Percentiles rank a stretch among this genome's conserved stretches.
Conservation (phyloP, 495 filamentous ascomycete genomes). For the Penicillium egyptiacum region DNA sequence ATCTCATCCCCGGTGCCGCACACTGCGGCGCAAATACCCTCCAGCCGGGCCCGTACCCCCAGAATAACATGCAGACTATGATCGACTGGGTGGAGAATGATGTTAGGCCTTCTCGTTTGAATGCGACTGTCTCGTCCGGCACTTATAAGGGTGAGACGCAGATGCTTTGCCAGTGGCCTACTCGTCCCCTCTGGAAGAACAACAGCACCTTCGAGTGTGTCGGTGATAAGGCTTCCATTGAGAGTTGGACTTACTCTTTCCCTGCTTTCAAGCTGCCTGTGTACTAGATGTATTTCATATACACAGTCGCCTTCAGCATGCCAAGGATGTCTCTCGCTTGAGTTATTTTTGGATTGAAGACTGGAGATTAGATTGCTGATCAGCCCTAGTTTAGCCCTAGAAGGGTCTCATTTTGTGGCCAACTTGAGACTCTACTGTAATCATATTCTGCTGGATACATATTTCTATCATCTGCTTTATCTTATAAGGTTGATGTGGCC, state of each 20-base stretch:
- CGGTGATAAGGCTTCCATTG: constrained; percentile 38
- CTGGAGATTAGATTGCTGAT: neutral
- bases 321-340: neutral
- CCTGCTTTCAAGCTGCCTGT: constrained; percentile 27
- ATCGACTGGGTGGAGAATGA: constrained; percentile 55
- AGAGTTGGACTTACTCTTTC: constrained; percentile 38
- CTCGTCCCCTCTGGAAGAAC: constrained; percentile 41
- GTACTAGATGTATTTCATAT: constrained; percentile 16
- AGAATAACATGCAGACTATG: constrained; percentile 40
- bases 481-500: neutral
- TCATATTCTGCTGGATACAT: neutral
- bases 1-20: constrained; percentile 51
- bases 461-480: neutral
- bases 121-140: constrained; percentile 31
- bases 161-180: constrained; percentile 45
- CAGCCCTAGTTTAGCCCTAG: neutral
- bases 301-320: neutral
- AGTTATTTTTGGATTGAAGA: constrained; percentile 1
- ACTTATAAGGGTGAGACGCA: constrained; percentile 32
- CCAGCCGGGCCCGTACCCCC: constrained; percentile 47
- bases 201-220: constrained; percentile 38
- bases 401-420: neutral
- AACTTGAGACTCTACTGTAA: neutral
- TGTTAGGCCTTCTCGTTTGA: constrained; percentile 36
- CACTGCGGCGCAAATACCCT: constrained; percentile 46